phyloP scores from a whole-genome alignment of 2,329 filamentous ascomycete species.

The Colletotrichum sp. region DNA sequence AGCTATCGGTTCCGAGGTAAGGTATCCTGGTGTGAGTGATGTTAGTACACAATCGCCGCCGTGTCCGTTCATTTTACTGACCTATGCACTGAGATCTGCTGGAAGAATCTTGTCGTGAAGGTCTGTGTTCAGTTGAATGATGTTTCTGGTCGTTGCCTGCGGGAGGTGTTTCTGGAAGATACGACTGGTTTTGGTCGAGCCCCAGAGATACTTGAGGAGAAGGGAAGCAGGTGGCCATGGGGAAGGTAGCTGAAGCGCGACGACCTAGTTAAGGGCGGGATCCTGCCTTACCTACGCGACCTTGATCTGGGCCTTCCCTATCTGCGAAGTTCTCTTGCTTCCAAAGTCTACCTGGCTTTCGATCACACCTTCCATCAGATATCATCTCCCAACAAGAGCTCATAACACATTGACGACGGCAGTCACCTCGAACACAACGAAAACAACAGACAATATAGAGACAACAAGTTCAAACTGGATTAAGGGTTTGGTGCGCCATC shows the following conservation, averaged over 20 bases:
- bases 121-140: not conserved
- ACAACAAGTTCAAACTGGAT: not conserved
- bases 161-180: not conserved
- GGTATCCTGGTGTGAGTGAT: not conserved
- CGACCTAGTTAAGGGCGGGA: not conserved
- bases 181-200: not conserved
- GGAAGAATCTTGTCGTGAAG: not conserved
- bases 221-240: not conserved
- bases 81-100: not conserved
- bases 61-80: not conserved
- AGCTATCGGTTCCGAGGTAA: not conserved
- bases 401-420: not conserved
- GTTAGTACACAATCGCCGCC: not conserved
- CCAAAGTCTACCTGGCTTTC: not conserved
- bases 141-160: not conserved
- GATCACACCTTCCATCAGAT: not conserved
- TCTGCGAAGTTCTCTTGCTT: not conserved
- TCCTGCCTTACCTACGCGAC: not conserved
- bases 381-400: not conserved
- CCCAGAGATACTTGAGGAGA: not conserved
- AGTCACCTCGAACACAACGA: not conserved
- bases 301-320: not conserved
- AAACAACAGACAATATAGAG: fast-evolving
- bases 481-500: not conserved
- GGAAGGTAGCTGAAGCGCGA: not conserved